Evolutionary conservation across 768 basidiomycete species (phyloP), one percentile per base, ranked within the genome.

Genomic region (Symmetrospora coprosmae): DNA sequence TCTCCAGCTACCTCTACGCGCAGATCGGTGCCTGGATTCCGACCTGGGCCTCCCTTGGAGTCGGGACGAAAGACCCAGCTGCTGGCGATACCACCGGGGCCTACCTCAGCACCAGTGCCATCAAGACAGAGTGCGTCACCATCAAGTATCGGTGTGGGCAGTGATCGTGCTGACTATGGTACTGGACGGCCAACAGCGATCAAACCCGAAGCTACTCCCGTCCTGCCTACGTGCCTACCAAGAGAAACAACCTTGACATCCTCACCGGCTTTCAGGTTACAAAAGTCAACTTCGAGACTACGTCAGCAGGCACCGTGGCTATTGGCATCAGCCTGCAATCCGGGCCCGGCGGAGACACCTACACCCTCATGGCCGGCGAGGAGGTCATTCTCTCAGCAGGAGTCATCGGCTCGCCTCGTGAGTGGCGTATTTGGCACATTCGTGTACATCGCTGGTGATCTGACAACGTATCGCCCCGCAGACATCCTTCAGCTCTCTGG

Each of bases 401-500:
- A 38, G 67, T 68, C 23, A 70, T 72, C 53, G 68, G 65, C 21
- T 66, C 66, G 16, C 64, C 66, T 4, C 70, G 60, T 61, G 3
- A 31, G 39, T 41, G 4, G 30, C 34, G n/a, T n/a, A n/a, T n/a
- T n/a, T n/a, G n/a, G n/a, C n/a, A n/a, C n/a, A n/a, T n/a, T n/a
- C n/a, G n/a, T n/a, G n/a, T n/a, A n/a, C n/a, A n/a, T n/a, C n/a
- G n/a, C n/a, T n/a, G n/a, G n/a, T n/a, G n/a, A n/a, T n/a, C n/a
- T n/a, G n/a, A n/a, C n/a, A n/a, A n/a, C n/a, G n/a, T n/a, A n/a
- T n/a, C n/a, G n/a, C n/a, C n/a, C n/a, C 8, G 8, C 52, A 45
- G 72, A 75, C 50, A 64, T 77, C 14, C 70, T 77, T 14, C 73
- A 76, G 61, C 70, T 77, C 11, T 76, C 75, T 4, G 76, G 76